These are phyloP conservation scores for Geopyxis carbonaria DNA, from an alignment of 495 filamentous ascomycete genomes.

Conservation along the genomic window DNA sequence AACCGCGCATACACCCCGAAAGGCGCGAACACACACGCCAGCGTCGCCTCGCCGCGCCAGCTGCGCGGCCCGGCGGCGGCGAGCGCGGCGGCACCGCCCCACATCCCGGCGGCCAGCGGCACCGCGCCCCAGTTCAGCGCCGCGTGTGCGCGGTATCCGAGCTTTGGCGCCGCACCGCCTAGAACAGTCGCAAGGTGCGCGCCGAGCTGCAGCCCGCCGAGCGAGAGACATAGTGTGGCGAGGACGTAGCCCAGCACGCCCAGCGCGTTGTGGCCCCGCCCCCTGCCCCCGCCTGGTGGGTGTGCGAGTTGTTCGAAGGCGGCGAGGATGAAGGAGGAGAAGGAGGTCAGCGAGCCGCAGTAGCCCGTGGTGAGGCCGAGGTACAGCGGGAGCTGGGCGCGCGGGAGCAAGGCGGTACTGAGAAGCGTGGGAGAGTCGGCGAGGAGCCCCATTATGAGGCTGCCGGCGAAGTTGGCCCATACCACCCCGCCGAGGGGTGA, in stretches of 20 bases:
- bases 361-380: conserved; percentile 87
- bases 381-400: conserved; percentile 77
- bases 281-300: conserved; percentile 34
- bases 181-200: conserved; percentile 61
- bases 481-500: conserved; percentile 52
- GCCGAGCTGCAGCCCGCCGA: conserved; percentile 52
- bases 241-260: conserved; percentile 56
- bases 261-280: conserved; percentile 58
- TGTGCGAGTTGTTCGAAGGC: conserved; percentile 72
- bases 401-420: conserved; percentile 33
- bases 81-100: conserved; percentile 56
- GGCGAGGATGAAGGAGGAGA: conserved; percentile 79
- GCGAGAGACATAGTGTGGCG: conserved; percentile 46
- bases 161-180: conserved; percentile 35
- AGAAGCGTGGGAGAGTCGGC: conserved; percentile 65
- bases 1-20: conserved; percentile 62
- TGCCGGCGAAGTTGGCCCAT: conserved; percentile 86
- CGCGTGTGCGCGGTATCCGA: conserved; percentile 39
- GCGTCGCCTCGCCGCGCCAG: conserved; percentile 61
- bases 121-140: conserved; percentile 46
- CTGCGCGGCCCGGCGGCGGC: conserved; percentile 4
- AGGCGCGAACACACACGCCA: conserved; percentile 75
- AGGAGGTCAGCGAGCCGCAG: conserved; percentile 83
- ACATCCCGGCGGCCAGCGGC: conserved; percentile 49
- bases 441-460: conserved; percentile 71